phyloP scores from a whole-genome alignment of 2,329 filamentous ascomycete genomes.

The Monosporascus sp. region DNA sequence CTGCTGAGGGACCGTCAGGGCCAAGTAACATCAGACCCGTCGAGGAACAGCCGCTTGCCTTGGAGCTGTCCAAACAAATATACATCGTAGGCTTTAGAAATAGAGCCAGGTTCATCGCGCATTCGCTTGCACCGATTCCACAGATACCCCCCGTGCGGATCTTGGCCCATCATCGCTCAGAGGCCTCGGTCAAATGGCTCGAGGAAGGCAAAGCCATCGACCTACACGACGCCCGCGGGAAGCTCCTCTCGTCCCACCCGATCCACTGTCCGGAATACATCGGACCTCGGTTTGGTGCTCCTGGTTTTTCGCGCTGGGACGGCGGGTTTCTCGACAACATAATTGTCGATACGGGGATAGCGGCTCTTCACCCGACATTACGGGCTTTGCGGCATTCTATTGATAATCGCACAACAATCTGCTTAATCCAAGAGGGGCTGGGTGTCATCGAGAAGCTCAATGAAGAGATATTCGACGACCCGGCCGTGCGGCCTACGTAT shows the following conservation, averaged over 20 bases:
- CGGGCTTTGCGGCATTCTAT: conserved; percentile 17
- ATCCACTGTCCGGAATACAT: conserved; percentile 19
- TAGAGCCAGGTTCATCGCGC: conserved; percentile 60
- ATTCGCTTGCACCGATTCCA: conserved; percentile 52
- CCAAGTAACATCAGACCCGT: background rate
- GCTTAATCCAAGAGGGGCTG: conserved; percentile 76
- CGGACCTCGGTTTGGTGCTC: background rate
- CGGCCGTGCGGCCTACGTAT: conserved; percentile 63
- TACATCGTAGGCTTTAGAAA: conserved; percentile 61
- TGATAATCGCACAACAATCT: conserved; percentile 63
- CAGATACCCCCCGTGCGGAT: conserved; percentile 60
- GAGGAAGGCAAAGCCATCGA: conserved; percentile 37
- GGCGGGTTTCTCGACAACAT: conserved; percentile 16
- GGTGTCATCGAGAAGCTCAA: conserved; percentile 79
- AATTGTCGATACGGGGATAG: conserved; percentile 14
- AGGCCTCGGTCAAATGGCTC: conserved; percentile 40
- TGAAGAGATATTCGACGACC: conserved; percentile 61
- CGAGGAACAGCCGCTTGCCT: conserved; percentile 1
- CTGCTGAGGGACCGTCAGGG: background rate
- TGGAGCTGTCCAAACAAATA: conserved; percentile 35
- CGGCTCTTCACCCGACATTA: conserved; percentile 12
- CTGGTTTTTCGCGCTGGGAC: background rate
- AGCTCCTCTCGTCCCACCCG: conserved; percentile 18
- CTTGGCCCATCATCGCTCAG: conserved; percentile 46
- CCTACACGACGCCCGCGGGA: conserved; percentile 35